These are phyloP conservation scores for Lactarius indigo DNA, from an alignment of 768 basidiomycete species.

Conservation along the genomic window DNA sequence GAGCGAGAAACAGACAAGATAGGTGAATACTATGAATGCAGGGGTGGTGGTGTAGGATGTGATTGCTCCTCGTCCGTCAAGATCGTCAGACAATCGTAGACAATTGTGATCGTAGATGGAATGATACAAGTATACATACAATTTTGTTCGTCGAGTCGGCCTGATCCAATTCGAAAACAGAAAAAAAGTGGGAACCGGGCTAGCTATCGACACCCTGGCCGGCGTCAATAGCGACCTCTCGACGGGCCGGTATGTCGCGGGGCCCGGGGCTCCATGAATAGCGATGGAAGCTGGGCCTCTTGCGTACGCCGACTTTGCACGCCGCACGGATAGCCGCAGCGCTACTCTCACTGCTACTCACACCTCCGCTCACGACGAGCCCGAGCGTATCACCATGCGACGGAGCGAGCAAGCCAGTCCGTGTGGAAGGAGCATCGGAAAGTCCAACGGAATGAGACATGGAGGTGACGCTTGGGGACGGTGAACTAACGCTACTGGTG, in stretches of 20 bases:
- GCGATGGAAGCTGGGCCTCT: slow-evolving; percentile 46
- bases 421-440: slow-evolving; percentile 16
- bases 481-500: slow-evolving; percentile 7
- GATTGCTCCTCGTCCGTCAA: slow-evolving; percentile 23
- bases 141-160: slow-evolving; percentile 8
- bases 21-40: slow-evolving; percentile 21
- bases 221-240: slow-evolving; percentile 16
- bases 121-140: slow-evolving; percentile 25
- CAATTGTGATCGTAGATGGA: slow-evolving; percentile 16
- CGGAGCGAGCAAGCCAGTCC: slow-evolving; percentile 11
- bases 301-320: slow-evolving; percentile 45
- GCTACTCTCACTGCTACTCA: slow-evolving; percentile 28
- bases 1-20: neutral
- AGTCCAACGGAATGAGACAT: slow-evolving; percentile 11
- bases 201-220: slow-evolving; percentile 22
- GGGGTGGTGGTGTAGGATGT: slow-evolving; percentile 21
- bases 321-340: slow-evolving; percentile 50
- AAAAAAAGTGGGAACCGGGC: neutral
- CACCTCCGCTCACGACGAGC: slow-evolving; percentile 14
- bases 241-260: slow-evolving; percentile 7
- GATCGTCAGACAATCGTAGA: slow-evolving; percentile 22
- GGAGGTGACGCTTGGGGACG: slow-evolving; percentile 15
- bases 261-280: slow-evolving; percentile 46
- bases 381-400: slow-evolving; percentile 20
- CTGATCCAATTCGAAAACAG: slow-evolving; percentile 6